Conservation (phyloP, 1,284 basidiomycete species). For the Ganoderma lingzhi region DNA sequence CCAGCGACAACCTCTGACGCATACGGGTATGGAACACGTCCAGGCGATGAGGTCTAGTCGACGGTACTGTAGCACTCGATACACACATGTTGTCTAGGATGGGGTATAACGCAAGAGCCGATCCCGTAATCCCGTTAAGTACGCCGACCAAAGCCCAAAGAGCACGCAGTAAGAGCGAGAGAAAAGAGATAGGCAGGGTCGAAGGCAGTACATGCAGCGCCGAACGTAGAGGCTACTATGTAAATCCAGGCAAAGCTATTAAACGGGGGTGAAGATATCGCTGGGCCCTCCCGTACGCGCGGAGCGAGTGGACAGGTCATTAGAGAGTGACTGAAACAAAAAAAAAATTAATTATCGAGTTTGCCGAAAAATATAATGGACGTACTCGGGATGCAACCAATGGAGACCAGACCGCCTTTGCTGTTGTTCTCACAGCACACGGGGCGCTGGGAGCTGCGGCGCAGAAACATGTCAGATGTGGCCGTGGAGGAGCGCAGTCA, state of each 20-base stretch:
- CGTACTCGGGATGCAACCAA: constrained; percentile 34
- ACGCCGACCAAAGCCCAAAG: not conserved
- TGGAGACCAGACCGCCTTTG: constrained; percentile 29
- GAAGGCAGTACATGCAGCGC: constrained; percentile 20
- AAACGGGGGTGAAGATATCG: constrained; percentile 26
- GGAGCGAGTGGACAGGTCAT: not conserved
- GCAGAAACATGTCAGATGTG: not conserved
- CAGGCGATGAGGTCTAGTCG: not conserved
- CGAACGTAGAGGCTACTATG: constrained; percentile 6
- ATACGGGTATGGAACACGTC: not conserved
- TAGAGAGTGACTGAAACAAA: constrained; percentile 25
- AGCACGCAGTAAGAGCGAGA: constrained; percentile 13
- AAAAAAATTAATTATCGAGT: not conserved
- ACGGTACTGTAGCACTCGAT: not conserved
- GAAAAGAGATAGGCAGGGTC: not conserved
- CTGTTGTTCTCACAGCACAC: constrained; percentile 36
- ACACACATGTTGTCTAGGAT: constrained; percentile 3
- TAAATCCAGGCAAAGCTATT: constrained; percentile 20
- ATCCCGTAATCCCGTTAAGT: constrained; percentile 5
- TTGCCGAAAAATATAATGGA: not conserved
- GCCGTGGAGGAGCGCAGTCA: not conserved
- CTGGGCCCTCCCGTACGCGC: constrained; percentile 1
- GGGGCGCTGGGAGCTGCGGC: constrained; percentile 18
- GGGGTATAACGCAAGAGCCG: constrained; percentile 24
- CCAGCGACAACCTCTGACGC: constrained; percentile 3